phyloP scores from a whole-genome alignment of 306 rosid species.

The Carpinus fangiana region DNA sequence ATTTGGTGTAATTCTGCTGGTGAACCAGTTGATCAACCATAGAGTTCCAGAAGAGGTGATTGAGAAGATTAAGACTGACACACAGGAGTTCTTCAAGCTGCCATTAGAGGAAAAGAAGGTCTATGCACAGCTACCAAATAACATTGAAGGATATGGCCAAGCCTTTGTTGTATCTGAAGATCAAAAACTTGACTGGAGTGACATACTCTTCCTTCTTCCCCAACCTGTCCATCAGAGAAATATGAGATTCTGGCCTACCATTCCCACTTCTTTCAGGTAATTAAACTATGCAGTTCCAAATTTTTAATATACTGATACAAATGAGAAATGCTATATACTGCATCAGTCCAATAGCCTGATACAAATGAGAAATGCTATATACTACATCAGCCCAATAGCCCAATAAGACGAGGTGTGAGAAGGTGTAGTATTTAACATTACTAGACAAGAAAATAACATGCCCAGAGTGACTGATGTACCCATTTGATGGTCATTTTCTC shows the following conservation, averaged over 20 bases:
- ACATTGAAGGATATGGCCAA: slow-evolving; percentile 29
- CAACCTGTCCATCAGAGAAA: slow-evolving; percentile 19
- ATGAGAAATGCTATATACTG: no score
- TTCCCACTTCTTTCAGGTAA: slow-evolving; percentile 35
- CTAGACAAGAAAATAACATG: no score
- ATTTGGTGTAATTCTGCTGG: neutral
- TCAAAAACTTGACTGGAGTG: slow-evolving; percentile 37
- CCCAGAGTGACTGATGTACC: neutral
- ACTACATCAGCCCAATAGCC: no score
- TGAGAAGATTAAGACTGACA: slow-evolving; percentile 24
- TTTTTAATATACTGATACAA: neutral
- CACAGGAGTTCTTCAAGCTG: slow-evolving; percentile 19
- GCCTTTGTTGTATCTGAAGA: slow-evolving; percentile 34
- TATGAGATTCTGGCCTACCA: neutral
- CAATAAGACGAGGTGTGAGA: no score
- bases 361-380: no score
- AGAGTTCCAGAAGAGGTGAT: slow-evolving; percentile 23
- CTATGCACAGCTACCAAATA: slow-evolving; percentile 25
- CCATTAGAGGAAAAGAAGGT: slow-evolving; percentile 26
- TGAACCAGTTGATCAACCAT: slow-evolving; percentile 39
- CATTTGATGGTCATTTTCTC: neutral
- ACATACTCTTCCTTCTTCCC: slow-evolving; percentile 26
- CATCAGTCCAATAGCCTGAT: no score
- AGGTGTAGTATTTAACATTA: no score
- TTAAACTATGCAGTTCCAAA: no score